Percentiles rank a stretch among this genome's conserved stretches.
Conservation (phyloP, 2,329 filamentous ascomycete genomes). For the Sodiomyces alkalinus region DNA sequence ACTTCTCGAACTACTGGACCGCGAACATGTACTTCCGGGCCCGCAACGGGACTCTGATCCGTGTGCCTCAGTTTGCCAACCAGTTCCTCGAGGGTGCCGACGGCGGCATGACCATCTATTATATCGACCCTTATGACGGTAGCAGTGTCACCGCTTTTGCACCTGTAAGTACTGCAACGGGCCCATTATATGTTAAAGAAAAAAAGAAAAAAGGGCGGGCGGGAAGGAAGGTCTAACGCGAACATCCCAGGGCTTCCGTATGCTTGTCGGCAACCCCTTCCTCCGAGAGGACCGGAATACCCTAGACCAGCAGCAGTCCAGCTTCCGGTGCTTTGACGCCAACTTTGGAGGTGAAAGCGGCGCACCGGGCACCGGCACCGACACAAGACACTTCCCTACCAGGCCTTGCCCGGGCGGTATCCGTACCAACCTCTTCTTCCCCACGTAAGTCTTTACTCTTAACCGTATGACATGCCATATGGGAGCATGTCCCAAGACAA, state of each 20-base stretch:
- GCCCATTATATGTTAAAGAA: not conserved
- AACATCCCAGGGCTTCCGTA: conserved; percentile 30
- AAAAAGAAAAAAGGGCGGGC: not conserved
- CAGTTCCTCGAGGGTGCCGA: conserved; percentile 13
- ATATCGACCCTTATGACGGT: conserved; percentile 22
- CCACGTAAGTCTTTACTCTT: too few species aligned
- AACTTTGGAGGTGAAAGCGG: conserved; percentile 1
- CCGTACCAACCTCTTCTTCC: conserved; percentile 19
- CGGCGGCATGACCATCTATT: conserved; percentile 24
- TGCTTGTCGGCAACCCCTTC: conserved; percentile 16
- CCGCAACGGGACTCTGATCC: conserved; percentile 16
- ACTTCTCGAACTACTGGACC: conserved; percentile 22
- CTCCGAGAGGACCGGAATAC: conserved; percentile 1
- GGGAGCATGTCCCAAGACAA: too few species aligned
- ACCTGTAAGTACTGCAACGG: conserved; percentile 14
- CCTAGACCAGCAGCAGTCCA: not conserved
- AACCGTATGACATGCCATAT: too few species aligned
- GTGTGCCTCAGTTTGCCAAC: conserved; percentile 19
- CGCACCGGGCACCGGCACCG: conserved; percentile 9
- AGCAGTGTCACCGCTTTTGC: conserved; percentile 26
- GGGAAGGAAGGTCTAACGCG: too few species aligned
- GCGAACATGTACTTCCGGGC: conserved; percentile 15
- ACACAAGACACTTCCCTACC: conserved; percentile 11
- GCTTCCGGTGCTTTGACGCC: conserved; percentile 1
- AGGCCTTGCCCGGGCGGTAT: conserved; percentile 11